These are phyloP conservation scores for Lachancea sp. DNA, from an alignment of 805 yeast genomes.

Conservation along the genomic window DNA sequence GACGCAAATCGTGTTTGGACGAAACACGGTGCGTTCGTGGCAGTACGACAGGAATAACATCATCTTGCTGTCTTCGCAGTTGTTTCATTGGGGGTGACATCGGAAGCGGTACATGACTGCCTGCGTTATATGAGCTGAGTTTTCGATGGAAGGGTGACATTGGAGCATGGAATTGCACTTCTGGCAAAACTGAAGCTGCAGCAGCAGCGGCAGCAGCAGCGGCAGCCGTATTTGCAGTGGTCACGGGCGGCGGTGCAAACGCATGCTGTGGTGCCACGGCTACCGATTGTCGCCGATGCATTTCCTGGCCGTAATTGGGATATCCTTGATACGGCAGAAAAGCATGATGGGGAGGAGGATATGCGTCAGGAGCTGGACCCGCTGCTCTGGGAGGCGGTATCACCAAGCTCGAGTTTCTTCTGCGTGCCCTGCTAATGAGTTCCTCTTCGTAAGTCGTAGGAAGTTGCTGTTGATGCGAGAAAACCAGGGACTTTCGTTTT, in stretches of 20 bases:
- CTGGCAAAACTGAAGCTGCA: slow-evolving; percentile 17
- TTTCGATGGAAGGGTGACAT: slow-evolving; percentile 19
- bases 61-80: slow-evolving; percentile 25
- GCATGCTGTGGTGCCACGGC: slow-evolving; percentile 25
- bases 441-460: slow-evolving; percentile 12
- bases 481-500: slow-evolving; percentile 3
- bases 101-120: slow-evolving; percentile 22
- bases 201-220: slow-evolving; percentile 15
- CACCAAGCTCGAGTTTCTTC: slow-evolving; percentile 33
- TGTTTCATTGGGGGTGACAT: slow-evolving; percentile 26
- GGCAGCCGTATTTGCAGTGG: slow-evolving; percentile 11
- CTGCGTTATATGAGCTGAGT: slow-evolving; percentile 25
- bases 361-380: slow-evolving; percentile 37
- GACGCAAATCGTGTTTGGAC: slow-evolving; percentile 49
- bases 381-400: slow-evolving; percentile 40
- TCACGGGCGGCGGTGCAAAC: slow-evolving; percentile 4
- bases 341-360: slow-evolving; percentile 28
- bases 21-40: slow-evolving; percentile 45
- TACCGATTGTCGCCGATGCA: slow-evolving; percentile 35
- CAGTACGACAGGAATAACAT: slow-evolving; percentile 25
- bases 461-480: slow-evolving; percentile 7
- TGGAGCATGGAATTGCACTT: slow-evolving; percentile 13
- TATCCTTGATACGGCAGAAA: slow-evolving; percentile 7
- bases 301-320: slow-evolving; percentile 15
- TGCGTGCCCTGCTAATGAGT: slow-evolving; percentile 9